Conservation (phyloP, 441 rosid genomes). For the Brassica balearica region DNA sequence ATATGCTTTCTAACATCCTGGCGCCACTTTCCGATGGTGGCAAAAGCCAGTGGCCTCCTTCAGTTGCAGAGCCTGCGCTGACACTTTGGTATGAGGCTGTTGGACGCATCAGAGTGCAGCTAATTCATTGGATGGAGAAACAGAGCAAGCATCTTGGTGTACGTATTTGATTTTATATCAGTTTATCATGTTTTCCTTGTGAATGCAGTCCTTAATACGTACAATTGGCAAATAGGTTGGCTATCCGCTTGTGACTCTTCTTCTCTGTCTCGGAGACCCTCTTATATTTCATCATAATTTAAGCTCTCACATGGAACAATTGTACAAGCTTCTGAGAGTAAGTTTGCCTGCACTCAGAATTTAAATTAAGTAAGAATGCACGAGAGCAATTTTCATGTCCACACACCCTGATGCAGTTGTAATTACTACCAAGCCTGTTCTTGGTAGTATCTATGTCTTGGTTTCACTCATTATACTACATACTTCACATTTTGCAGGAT, state of each 20-base stretch:
- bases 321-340: constrained; percentile 96
- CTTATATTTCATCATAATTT: constrained; percentile 84
- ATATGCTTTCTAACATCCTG: constrained; percentile 96
- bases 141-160: constrained; percentile 98
- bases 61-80: constrained; percentile 94
- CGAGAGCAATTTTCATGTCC: constrained; percentile 14
- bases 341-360: constrained; percentile 44
- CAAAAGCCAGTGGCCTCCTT: constrained; percentile 98
- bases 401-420: constrained; percentile 8
- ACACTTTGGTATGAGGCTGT: constrained; percentile 98
- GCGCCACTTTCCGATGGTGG: constrained; percentile 98
- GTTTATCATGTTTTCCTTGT: constrained; percentile 21
- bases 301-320: constrained; percentile 97
- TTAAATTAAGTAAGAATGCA: constrained; percentile 28
- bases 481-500: constrained; percentile 63
- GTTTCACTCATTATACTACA: constrained; percentile 29
- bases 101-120: constrained; percentile 87
- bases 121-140: constrained; percentile 98
- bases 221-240: constrained; percentile 73
- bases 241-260: constrained; percentile 98
- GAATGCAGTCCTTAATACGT: constrained; percentile 38
- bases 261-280: constrained; percentile 99
- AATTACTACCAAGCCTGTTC: constrained; percentile 1
- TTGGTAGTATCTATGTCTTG: constrained; percentile 28
- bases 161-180: constrained; percentile 46